Conservation (phyloP, 192 early-diverging fungal species). For the Coemansia erecta region DNA sequence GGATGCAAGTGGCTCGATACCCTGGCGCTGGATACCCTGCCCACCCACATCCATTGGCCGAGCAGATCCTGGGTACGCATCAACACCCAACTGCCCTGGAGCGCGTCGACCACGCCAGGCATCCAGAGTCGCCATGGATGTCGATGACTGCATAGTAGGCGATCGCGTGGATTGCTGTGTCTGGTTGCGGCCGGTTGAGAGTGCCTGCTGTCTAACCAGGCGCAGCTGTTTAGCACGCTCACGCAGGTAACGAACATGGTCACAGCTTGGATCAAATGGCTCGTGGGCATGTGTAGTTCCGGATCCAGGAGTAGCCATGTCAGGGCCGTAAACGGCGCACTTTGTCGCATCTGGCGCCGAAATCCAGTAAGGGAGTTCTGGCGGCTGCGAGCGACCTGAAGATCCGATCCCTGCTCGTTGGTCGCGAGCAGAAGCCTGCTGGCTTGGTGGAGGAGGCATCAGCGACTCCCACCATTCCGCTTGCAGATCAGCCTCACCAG, state of each 20-base stretch:
- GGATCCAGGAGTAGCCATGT: constrained; percentile 1
- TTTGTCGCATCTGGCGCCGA: constrained; percentile 30
- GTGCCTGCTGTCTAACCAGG: constrained; percentile 30
- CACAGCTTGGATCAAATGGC: constrained; percentile 24
- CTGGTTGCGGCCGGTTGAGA: constrained; percentile 17
- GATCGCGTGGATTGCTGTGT: constrained; percentile 6
- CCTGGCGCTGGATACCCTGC: not conserved
- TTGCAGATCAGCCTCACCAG: constrained; percentile 16
- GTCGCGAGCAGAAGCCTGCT: constrained; percentile 5
- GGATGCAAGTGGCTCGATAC: constrained; percentile 8
- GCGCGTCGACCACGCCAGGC: constrained; percentile 44
- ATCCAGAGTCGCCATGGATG: constrained; percentile 22
- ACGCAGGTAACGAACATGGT: constrained; percentile 39
- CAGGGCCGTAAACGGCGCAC: constrained; percentile 32
- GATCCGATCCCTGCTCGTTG: constrained; percentile 3
- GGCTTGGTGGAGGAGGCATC: constrained; percentile 33
- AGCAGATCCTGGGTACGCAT: constrained; percentile 17
- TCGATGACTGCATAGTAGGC: not conserved
- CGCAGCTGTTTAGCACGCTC: constrained; percentile 38
- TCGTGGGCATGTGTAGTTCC: not conserved
- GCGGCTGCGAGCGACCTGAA: constrained; percentile 13
- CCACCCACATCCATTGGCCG: constrained; percentile 17
- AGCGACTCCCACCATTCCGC: constrained; percentile 48
- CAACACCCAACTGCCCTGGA: constrained; percentile 28
- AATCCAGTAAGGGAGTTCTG: constrained; percentile 41